phyloP scores from a whole-genome alignment of 352 stramenopile genomes.

The Phytophthora rubi region DNA sequence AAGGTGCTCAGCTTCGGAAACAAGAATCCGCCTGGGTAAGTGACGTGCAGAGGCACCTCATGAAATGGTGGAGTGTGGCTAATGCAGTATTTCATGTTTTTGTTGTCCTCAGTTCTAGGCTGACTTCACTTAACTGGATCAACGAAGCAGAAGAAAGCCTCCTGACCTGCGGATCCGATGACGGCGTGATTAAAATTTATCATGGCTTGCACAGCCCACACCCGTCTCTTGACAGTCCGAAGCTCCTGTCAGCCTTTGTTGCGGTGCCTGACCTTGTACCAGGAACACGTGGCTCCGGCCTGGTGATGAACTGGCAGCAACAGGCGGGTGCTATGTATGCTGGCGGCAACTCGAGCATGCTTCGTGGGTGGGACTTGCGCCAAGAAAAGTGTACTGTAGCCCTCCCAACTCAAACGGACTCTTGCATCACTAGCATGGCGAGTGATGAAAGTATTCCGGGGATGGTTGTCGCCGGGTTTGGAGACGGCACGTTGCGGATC shows the following conservation, averaged over 20 bases:
- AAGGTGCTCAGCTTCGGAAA: slow-evolving; percentile 87
- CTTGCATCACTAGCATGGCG: slow-evolving; percentile 91
- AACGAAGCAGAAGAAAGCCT: slow-evolving; percentile 95
- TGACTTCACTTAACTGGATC: slow-evolving; percentile 97
- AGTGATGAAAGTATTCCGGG: slow-evolving; percentile 77
- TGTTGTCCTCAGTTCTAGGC: slow-evolving; percentile 60
- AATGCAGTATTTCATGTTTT: slow-evolving; percentile 9
- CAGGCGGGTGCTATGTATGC: slow-evolving; percentile 89
- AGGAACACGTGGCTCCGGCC: slow-evolving; percentile 90
- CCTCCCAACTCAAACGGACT: slow-evolving; percentile 90
- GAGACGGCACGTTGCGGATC: slow-evolving; percentile 94
- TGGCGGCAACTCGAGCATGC: slow-evolving; percentile 91
- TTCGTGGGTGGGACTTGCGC: slow-evolving; percentile 96
- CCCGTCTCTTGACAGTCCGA: slow-evolving; percentile 51
- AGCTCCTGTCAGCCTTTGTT: slow-evolving; percentile 93
- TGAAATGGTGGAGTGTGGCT: slow-evolving; percentile 6
- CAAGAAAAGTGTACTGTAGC: slow-evolving; percentile 88
- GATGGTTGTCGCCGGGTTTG: slow-evolving; percentile 92
- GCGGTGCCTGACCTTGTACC: slow-evolving; percentile 93
- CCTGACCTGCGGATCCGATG: slow-evolving; percentile 95
- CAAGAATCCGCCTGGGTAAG: slow-evolving; percentile 81
- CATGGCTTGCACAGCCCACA: slow-evolving; percentile 80
- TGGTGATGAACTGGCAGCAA: slow-evolving; percentile 98
- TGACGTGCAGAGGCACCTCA: slow-evolving; percentile 17
- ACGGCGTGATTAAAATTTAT: slow-evolving; percentile 97